Base-by-base conservation (phyloP, 768 basidiomycete species). In the Mrakia frigida region DNA sequence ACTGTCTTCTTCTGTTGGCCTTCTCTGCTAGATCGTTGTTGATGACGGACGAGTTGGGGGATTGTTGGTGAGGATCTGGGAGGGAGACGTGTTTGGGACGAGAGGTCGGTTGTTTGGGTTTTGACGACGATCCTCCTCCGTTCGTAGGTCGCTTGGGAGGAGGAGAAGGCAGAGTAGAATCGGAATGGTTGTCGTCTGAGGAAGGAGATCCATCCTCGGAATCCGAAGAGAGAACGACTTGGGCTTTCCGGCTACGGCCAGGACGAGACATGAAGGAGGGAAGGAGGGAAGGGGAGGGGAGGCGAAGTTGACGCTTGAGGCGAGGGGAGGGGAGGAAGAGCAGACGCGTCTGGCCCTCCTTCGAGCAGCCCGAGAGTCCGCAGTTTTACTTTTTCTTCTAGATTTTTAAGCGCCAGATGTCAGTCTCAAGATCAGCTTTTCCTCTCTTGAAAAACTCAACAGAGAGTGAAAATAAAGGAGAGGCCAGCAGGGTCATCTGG, bases 11-110 rank as follows among this genome's bases (percentile, higher is more conserved):
- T 14, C 73, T 59, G 56, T 59, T 37, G 1, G 43, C 46, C 65
- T 74, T 74, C 59, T 74, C 73, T 28, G 35, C 61, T 6, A n/a
- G 41, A 50, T 74, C 73, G 41, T 74, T 59, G 50, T 74, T 74
- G 33, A 74, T 74, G 28, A 46, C 25, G 65, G 21, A n/a, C 6
- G 65, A 25, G 65, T 68, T 41, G 9, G 65, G 65, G 1, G 65
- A 68, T 35, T 5, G 53, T 10, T 60, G 73, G 14, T 72, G 52
- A 60, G 14, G 46, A 21, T 50, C 46, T 50, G 41, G 52, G 73
- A 56, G 39, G 73, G 65, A 65, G 14, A 43, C 41, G 63, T 43
- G 73, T 25, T 65, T 72, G 28, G 35, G 46, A 50, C 46, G 46
- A 50, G 46, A 16, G 46, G 1, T 50, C 13, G 52, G 23, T 28